These are phyloP conservation scores for Berkeleyomyces rouxiae DNA, from an alignment of 2,329 filamentous ascomycete genomes.

Conservation along the genomic window DNA sequence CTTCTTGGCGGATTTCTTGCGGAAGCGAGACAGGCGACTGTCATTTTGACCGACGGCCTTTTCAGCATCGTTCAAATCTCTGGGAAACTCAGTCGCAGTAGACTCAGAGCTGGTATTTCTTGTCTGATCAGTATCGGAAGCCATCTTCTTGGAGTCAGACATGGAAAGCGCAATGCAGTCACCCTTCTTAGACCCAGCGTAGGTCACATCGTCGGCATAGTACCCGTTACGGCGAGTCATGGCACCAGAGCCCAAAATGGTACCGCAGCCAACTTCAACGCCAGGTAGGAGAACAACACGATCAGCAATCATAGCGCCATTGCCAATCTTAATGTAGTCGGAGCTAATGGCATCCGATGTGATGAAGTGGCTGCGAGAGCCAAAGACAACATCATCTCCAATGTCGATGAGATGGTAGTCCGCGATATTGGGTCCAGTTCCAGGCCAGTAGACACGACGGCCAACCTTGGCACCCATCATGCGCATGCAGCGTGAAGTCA, in stretches of 20 bases:
- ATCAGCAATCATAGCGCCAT: conserved; percentile 40
- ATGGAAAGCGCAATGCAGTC: conserved; percentile 28
- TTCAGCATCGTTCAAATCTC: conserved; percentile 1
- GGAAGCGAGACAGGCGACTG: not conserved
- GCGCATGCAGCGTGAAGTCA: conserved; percentile 33
- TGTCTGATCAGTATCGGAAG: not conserved
- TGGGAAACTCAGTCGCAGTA: not conserved
- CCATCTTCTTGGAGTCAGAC: not conserved
- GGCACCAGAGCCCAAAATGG: conserved; percentile 37
- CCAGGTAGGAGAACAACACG: conserved; percentile 36
- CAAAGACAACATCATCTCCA: conserved; percentile 43
- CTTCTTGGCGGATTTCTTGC: conserved; percentile 4
- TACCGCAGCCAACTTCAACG: conserved; percentile 29
- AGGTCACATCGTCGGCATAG: conserved; percentile 31
- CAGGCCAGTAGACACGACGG: conserved; percentile 39
- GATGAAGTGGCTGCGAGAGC: conserved; percentile 35
- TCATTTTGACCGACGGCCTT: not conserved
- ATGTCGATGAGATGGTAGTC: conserved; percentile 39
- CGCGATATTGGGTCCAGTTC: conserved; percentile 34
- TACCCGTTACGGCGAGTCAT: conserved; percentile 28
- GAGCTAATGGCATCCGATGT: conserved; percentile 35
- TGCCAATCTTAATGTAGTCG: conserved; percentile 29
- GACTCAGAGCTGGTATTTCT: conserved; percentile 3
- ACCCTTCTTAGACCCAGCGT: conserved; percentile 35
- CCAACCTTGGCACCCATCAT: conserved; percentile 36